A percentile compares a stretch with the other conserved stretches of the same genome.
phyloP scores from a whole-genome alignment of 305 asterid species.

The Fraxinus platypoda region DNA sequence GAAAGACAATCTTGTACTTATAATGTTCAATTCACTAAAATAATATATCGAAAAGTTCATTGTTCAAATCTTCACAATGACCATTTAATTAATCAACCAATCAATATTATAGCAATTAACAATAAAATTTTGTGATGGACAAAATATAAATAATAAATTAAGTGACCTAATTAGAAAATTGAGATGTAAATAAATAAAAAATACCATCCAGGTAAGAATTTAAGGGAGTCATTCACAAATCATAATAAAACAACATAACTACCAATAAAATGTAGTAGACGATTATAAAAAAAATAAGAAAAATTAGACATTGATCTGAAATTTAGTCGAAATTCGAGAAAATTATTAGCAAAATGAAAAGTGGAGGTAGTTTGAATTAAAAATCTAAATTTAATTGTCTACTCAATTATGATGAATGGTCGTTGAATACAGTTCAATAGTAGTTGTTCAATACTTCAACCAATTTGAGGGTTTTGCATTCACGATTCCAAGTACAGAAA shows the following conservation, averaged over 20 bases:
- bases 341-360: no score
- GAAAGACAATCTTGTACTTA: not conserved
- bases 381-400: no score
- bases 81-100: not conserved
- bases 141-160: no score
- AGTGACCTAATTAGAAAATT: not conserved
- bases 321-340: not conserved
- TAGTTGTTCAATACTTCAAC: not conserved
- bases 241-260: not conserved
- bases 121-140: no score
- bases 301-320: no score
- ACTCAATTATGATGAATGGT: not conserved
- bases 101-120: not conserved
- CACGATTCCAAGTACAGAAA: not conserved
- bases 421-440: no score
- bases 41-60: not conserved
- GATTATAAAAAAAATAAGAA: no score
- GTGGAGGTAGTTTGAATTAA: not conserved
- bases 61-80: not conserved
- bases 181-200: no score
- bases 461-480: not conserved
- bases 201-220: not conserved
- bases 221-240: not conserved
- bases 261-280: not conserved
- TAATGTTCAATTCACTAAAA: not conserved